Evolutionary conservation across 2,329 filamentous ascomycete species (phyloP).

Genomic region (Verticillium klebahnii): DNA sequence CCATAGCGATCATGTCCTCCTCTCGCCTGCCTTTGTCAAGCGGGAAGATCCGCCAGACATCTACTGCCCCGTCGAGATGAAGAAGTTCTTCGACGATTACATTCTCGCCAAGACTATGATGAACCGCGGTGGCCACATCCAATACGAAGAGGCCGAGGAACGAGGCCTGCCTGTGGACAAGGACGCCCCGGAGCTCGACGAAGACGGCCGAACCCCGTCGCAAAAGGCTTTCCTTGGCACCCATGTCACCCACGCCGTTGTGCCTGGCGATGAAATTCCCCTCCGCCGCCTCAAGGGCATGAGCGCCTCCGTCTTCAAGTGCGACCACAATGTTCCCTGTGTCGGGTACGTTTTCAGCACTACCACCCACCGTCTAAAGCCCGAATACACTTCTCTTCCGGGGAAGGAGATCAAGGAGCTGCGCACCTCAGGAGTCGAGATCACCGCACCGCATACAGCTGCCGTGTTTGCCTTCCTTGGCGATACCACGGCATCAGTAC

Average conservation of each 20-base stretch:
- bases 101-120: slow-evolving; percentile 34
- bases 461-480: slow-evolving; percentile 44
- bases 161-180: slow-evolving; percentile 5
- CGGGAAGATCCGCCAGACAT: slow-evolving; percentile 40
- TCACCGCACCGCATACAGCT: slow-evolving; percentile 32
- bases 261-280: slow-evolving; percentile 27
- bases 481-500: slow-evolving; percentile 36
- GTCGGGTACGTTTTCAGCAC: slow-evolving; percentile 41
- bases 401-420: slow-evolving; percentile 32
- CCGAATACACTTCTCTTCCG: slow-evolving; percentile 28
- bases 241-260: slow-evolving; percentile 33
- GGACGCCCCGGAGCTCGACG: not conserved
- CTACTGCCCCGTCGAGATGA: slow-evolving; percentile 37
- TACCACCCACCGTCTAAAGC: slow-evolving; percentile 31
- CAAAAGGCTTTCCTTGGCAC: slow-evolving; percentile 26
- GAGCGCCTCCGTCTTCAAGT: slow-evolving; percentile 36
- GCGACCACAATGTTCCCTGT: slow-evolving; percentile 42
- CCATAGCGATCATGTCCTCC: slow-evolving; percentile 41
- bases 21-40: slow-evolving; percentile 37
- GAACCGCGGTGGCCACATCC: slow-evolving; percentile 33
- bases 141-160: slow-evolving; percentile 18
- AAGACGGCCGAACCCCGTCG: slow-evolving; percentile 9
- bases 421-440: slow-evolving; percentile 28
- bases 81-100: slow-evolving; percentile 31
- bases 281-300: slow-evolving; percentile 30